phyloP scores from a whole-genome alignment of 73 alveolate species.

The Tetrahymena malaccensis region DNA sequence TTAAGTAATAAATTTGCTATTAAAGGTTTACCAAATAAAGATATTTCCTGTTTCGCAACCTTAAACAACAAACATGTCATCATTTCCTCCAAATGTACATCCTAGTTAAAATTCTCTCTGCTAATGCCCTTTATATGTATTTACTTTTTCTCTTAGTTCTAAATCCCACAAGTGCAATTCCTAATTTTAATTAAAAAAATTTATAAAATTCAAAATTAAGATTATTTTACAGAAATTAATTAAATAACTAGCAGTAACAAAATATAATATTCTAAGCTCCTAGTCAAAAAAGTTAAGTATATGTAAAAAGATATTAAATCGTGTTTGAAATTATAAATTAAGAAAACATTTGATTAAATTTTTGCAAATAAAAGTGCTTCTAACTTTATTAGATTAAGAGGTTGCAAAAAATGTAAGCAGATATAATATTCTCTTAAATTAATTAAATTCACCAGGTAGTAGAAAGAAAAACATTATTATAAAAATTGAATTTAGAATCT shows the following conservation, averaged over 20 bases:
- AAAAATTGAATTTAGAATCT: too few relatives aligned
- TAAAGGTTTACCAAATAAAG: not conserved
- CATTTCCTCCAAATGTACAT: not conserved
- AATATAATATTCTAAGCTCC: too few relatives aligned
- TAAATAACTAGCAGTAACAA: not conserved
- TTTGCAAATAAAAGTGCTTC: not conserved
- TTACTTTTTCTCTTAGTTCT: not conserved
- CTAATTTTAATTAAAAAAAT: not conserved
- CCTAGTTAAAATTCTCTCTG: not conserved
- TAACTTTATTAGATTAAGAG: not conserved
- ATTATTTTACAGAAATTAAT: too few relatives aligned
- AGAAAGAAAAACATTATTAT: too few relatives aligned
- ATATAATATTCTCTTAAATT: not conserved
- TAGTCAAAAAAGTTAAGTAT: too few relatives aligned
- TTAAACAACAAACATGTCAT: not conserved
- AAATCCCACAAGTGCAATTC: not conserved
- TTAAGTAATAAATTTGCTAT: not conserved
- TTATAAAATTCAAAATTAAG: not conserved
- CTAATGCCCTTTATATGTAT: not conserved
- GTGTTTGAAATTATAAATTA: not conserved
- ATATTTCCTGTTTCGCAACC: not conserved
- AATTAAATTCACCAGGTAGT: too few relatives aligned
- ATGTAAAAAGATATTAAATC: not conserved
- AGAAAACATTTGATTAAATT: not conserved
- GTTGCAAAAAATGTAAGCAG: not conserved